Evolutionary conservation across 164 flowering plant genomes (phyloP), one percentile per base, ranked within the genome.

Genomic region (Cinnamomum chago): DNA sequence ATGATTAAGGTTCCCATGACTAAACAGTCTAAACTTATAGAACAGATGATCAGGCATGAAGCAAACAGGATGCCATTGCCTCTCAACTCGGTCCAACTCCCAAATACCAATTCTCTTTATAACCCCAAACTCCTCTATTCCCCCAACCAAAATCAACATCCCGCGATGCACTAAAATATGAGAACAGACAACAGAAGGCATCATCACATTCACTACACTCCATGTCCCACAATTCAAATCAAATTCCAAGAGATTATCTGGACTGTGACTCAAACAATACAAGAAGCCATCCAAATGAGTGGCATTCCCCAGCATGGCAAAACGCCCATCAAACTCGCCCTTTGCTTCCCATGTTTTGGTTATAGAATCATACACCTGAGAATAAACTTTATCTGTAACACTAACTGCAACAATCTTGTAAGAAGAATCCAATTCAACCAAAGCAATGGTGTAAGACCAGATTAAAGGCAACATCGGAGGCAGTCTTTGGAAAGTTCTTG

Each of bases 21-120:
- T 25, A 11, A 72, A 72, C 60, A 58, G 40, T 33, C 79, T 25
- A 17, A 77, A 72, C 62, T 33, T 62, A 58, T 2, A 13, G 58
- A 77, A 77, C 60, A 77, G 68, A 62, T 77, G 76, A 68, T 77
- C 75, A 50, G 79, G 79, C 79, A 77, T 77, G 68, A 47, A 67
- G 50, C 79, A 77, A 33, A 77, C 50, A 18, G 2, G 5, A 11
- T 27, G 27, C 79, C 79, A 77, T 50, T 68, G 52, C 68, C 28
- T 77, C 62, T 47, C 76, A 50, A 18, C 35, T 23, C 17, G 33
- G 58, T 76, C 78, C 15, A 76, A 51, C 22, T 66, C 72, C 75
- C 75, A 76, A 33, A 76, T 72, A 1, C 72, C 72, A 58, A 77
- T 77, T 33, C 68, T 67, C 75, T 68, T 72, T 60, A 72, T 35